These are phyloP conservation scores for Alternaria gansuensis DNA, from an alignment of 2,329 filamentous ascomycete species.

Conservation along the genomic window DNA sequence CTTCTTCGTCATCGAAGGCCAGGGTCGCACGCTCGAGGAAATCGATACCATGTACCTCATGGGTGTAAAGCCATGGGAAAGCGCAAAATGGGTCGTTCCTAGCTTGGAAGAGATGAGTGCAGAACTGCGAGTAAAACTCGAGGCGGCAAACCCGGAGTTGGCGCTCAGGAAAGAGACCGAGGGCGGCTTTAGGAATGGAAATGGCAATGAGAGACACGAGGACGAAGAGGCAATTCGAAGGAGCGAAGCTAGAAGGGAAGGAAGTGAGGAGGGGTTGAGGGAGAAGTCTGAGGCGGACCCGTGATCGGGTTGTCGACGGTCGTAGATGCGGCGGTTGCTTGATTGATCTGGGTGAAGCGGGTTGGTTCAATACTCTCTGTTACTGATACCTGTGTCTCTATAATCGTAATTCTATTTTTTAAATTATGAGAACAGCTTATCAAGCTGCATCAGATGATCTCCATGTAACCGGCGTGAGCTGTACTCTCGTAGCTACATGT, in stretches of 20 bases:
- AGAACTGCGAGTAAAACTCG: slow-evolving; percentile 35
- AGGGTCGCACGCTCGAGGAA: slow-evolving; percentile 77
- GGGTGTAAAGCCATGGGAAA: slow-evolving; percentile 70
- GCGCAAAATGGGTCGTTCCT: slow-evolving; percentile 59
- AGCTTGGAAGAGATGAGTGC: slow-evolving; percentile 40
- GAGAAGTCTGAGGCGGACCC: slow-evolving; percentile 17
- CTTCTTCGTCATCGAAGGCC: slow-evolving; percentile 79
- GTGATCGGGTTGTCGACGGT: neutral
- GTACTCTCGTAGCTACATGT: neutral
- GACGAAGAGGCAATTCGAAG: slow-evolving; percentile 13
- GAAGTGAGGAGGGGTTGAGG: slow-evolving; percentile 16
- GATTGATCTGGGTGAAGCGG: slow-evolving; percentile 11
- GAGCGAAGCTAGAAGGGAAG: slow-evolving; percentile 10
- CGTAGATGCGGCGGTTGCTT: neutral
- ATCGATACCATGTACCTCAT: slow-evolving; percentile 76
- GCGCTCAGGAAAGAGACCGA: slow-evolving; percentile 20
- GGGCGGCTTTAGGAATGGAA: neutral
- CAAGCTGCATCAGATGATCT: neutral
- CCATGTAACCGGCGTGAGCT: neutral
- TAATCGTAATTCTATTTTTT: neutral
- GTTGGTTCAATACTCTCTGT: neutral
- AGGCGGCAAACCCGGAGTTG: slow-evolving; percentile 36
- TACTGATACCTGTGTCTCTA: neutral
- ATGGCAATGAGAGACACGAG: slow-evolving; percentile 5
- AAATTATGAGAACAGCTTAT: neutral